Evolutionary conservation across 352 stramenopile species (phyloP), one percentile per base, ranked within the genome.

Genomic region (Phytophthora lateralis): DNA sequence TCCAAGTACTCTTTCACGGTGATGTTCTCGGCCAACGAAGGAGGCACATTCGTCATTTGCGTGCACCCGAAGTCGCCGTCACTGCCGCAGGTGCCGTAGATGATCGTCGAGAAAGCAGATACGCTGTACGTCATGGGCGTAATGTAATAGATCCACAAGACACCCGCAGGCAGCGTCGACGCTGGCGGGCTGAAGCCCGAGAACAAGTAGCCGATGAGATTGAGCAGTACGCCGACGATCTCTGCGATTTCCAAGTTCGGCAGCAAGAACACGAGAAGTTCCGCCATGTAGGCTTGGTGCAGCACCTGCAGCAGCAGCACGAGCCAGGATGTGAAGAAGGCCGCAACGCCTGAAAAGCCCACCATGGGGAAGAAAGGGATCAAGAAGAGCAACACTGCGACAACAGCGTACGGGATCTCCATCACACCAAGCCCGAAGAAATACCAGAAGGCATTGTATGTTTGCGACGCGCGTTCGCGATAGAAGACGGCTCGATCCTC

Each of bases 401-500:
- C 11, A 38, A 38, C 32, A 0, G 32, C 63, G 52, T 98, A 98
- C 69, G 63, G 63, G 11, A 71, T 49, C 42, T 72, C 64, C 12
- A 69, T 55, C 9, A 73, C 47, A 1, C 47, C 58, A 11, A 55
- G 32, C 0, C 18, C 59, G 1, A 72, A 32, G 15, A 67, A 71
- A 29, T 71, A 71, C 63, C 63, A 67, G 10, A 67, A 20, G 7
- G 63, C 53, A 29, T 69, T 73, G 26, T 69, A 73, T 2, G 92
- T 95, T 32, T 86, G 59, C 1, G 80, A 69, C 8, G 82, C 78
- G 20, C 90, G 85, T 58, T 97, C 90, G 14, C 87, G 71, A 71
- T 97, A 97, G 45, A 90, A 98, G 24, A 83, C 81, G 20, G 82
- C 76, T n/a, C 91, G 76, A 35, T 96, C 80, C 34, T 83, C 66